Conservation (phyloP, 352 stramenopile species). For the Phytophthora syringae region DNA sequence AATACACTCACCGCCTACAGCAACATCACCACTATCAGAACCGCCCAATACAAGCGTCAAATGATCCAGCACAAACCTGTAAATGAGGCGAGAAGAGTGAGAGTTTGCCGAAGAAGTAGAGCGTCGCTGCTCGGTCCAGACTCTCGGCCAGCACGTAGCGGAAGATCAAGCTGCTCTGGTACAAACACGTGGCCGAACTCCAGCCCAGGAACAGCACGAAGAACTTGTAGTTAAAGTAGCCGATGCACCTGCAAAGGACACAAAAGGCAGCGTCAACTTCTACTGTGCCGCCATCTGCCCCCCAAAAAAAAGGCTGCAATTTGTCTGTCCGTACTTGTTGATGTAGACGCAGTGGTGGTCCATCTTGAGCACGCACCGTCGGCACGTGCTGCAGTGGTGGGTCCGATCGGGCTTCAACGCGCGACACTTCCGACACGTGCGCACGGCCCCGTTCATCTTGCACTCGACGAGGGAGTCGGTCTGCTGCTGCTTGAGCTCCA, state of each 20-base stretch:
- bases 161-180: conserved; percentile 72
- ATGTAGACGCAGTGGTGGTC: conserved; percentile 91
- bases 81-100: conserved; percentile 56
- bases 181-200: conserved; percentile 72
- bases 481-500: conserved; percentile 11
- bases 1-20: conserved; percentile 69
- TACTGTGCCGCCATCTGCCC: neutral
- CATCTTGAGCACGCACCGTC: conserved; percentile 87
- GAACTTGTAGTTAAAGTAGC: conserved; percentile 92
- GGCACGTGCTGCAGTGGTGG: conserved; percentile 85
- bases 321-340: conserved; percentile 73
- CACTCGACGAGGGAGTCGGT: conserved; percentile 47
- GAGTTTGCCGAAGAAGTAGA: conserved; percentile 70
- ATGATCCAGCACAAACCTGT: conserved; percentile 47
- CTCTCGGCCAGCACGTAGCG: conserved; percentile 62
- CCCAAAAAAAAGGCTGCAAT: neutral
- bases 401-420: conserved; percentile 78
- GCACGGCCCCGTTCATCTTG: conserved; percentile 74
- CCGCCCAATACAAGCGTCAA: neutral
- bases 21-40: neutral
- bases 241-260: conserved; percentile 69
- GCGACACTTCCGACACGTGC: conserved; percentile 81
- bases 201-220: conserved; percentile 88
- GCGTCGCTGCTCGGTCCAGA: conserved; percentile 52
- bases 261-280: conserved; percentile 8